Evolutionary conservation across 2,329 filamentous ascomycete species (phyloP).

Genomic region (Sclerotiophoma versabilis): DNA sequence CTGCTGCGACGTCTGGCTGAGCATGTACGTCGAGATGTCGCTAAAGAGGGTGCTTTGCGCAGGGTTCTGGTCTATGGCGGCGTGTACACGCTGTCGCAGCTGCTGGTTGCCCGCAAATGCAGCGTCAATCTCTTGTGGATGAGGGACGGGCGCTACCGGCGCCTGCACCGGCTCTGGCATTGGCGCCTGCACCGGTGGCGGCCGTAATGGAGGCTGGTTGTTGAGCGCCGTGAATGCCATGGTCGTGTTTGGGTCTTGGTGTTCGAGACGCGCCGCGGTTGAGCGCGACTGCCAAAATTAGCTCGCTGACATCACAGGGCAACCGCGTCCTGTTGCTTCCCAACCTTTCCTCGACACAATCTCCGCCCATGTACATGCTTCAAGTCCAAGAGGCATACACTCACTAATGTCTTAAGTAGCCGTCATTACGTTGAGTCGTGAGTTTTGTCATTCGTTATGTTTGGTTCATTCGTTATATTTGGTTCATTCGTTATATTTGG

Average conservation of each 20-base stretch:
- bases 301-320: slow-evolving; percentile 16
- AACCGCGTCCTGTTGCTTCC: neutral
- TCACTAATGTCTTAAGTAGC: too few species aligned
- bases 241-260: slow-evolving; percentile 12
- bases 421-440: too few species aligned
- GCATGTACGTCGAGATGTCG: slow-evolving; percentile 48
- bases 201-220: slow-evolving; percentile 16
- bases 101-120: slow-evolving; percentile 46
- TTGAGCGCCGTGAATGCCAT: slow-evolving; percentile 38
- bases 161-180: slow-evolving; percentile 3
- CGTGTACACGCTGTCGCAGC: slow-evolving; percentile 48
- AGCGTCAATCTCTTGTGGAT: slow-evolving; percentile 41
- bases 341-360: neutral
- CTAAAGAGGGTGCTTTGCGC: slow-evolving; percentile 44
- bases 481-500: too few species aligned
- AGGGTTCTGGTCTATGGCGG: slow-evolving; percentile 46
- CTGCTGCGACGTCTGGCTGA: slow-evolving; percentile 33
- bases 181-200: slow-evolving; percentile 14
- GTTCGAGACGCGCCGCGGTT: slow-evolving; percentile 18
- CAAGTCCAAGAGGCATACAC: too few species aligned
- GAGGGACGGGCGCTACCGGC: slow-evolving; percentile 10
- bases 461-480: too few species aligned
- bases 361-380: too few species aligned
- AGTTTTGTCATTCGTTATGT: too few species aligned
- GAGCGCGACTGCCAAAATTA: slow-evolving; percentile 9